Evolutionary conservation across 805 yeast genomes (phyloP), one percentile per base, ranked within the genome.

Genomic region (Kodamaea kakaduensis): DNA sequence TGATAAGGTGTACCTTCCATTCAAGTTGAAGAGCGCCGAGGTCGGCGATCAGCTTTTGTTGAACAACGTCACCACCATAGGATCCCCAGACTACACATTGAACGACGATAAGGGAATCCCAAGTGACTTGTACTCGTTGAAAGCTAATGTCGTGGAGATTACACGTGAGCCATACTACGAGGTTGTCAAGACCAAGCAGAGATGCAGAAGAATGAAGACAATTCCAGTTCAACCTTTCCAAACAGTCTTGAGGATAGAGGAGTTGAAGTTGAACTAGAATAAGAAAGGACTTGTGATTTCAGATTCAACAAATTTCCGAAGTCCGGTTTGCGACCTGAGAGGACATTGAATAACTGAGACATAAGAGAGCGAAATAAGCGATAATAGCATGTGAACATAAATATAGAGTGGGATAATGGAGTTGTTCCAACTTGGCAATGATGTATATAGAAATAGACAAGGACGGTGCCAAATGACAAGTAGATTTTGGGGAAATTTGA

Each of bases 61-160:
- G 54, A 77, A 75, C 43, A 81, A 87, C 48, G 88, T 90, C 22
- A 75, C 81, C 10, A 79, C 87, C 8, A 60, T 93, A 18, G 98
- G 98, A 2, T 80, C 94, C 6, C 79, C 95, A 32, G 82, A 86
- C 54, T 84, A 75, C 64, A 87, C 88, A 9, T 71, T 75, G 39
- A 50, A 45, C 36, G 47, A 48, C 79, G 76, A 31, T 61, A 67
- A 44, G 16, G 58, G 58, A 9, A 52, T 54, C 27, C 37, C 32
- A 71, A 77, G 14, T 64, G 82, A 32, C 76, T 56, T 79, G 3
- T 81, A 72, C 55, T 61, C 75, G 3, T 67, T 89, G 46, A 78
- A 73, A 45, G 97, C 88, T 14, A 75, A 76, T n/a, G 85, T 89
- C 26, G 57, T 82, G n/a, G 96, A 88, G 54, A 84, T 84, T 65